These are phyloP conservation scores for Coleophoma eucalyptorum DNA, from an alignment of 2,329 filamentous ascomycete species.

Conservation along the genomic window DNA sequence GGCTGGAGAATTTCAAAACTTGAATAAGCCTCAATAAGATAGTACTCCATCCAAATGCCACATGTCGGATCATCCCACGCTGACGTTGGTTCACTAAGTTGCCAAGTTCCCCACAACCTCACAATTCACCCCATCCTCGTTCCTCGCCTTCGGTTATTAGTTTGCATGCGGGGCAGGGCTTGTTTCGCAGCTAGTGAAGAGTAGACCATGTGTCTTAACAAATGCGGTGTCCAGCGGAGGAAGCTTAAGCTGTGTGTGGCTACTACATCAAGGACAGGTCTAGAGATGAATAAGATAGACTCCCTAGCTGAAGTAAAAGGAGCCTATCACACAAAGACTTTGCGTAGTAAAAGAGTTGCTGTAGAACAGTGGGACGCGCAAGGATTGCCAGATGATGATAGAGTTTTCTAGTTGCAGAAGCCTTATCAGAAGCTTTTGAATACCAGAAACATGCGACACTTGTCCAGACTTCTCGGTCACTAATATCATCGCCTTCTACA, in stretches of 20 bases:
- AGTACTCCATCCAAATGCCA: too few relatives aligned
- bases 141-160: too few relatives aligned
- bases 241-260: conserved; percentile 32
- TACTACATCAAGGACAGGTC: conserved; percentile 42
- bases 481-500: conserved; percentile 76
- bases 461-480: conserved; percentile 76
- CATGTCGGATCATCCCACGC: too few relatives aligned
- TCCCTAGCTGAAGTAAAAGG: conserved; percentile 61
- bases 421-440: conserved; percentile 66
- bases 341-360: conserved; percentile 66
- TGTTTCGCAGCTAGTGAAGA: conserved; percentile 52
- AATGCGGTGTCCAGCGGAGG: conserved; percentile 53
- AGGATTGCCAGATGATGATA: conserved; percentile 87
- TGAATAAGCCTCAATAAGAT: too few relatives aligned
- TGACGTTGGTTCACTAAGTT: too few relatives aligned
- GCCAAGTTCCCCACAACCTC: too few relatives aligned
- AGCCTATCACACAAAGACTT: conserved; percentile 61
- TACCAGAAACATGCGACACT: conserved; percentile 82
- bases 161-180: too few relatives aligned
- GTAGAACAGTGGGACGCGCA: conserved; percentile 60
- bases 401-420: conserved; percentile 70
- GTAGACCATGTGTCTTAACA: conserved; percentile 59
- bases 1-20: too few relatives aligned
- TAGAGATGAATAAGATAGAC: conserved; percentile 64
- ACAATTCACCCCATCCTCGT: too few relatives aligned